Evolutionary conservation across 2,329 filamentous ascomycete genomes (phyloP), one percentile per base, ranked within the genome.

Genomic region (Pyrenochaeta sp.): DNA sequence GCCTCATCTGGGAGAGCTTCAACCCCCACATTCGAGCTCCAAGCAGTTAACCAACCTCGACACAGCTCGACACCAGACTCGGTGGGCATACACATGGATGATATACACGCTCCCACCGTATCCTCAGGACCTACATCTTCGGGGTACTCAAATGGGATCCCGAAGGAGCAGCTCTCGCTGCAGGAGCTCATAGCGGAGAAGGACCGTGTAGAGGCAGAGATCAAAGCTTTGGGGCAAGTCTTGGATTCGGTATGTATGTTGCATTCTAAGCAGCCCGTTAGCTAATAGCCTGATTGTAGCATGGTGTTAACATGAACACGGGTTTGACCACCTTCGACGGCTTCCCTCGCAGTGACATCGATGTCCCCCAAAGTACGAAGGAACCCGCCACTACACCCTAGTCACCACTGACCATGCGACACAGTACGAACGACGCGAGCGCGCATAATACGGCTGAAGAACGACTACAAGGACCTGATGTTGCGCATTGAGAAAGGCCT

Each of bases 401-500:
- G 30, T 43, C 28, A 44, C 54, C 49, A 52, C 68, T 71, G 62
- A 71, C 56, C n/a, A 45, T 24, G 47, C 43, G n/a, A 56, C 19
- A 53, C 69, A 96, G 92, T 99, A 74, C 91, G 95, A 61, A 97
- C 92, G n/a, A 97, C 93, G 37, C 86, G 95, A 77, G 87, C 93
- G 28, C 89, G 91, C 59, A 97, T 99, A 67, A 95, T 98, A 66
- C 85, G 89, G 66, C 84, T 98, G 39, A 89, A 91, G 64, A 98
- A 97, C 74, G 95, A 99, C 78, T 94, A 97, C 81, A 97, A 96
- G 75, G 88, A 89, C 39, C 80, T 97, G 43, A 97, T 98, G 93
- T 80, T 80, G 56, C 83, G 85, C 57, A 90, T 98, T 67, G 95
- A 98, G 77, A 89, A 89, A 71, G 88, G 89, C 46, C 85, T 99